Percentiles rank a stretch among this genome's conserved stretches.
Evolutionary conservation across 2,329 filamentous ascomycete genomes (phyloP).

Genomic region (Periconia macrospinosa): DNA sequence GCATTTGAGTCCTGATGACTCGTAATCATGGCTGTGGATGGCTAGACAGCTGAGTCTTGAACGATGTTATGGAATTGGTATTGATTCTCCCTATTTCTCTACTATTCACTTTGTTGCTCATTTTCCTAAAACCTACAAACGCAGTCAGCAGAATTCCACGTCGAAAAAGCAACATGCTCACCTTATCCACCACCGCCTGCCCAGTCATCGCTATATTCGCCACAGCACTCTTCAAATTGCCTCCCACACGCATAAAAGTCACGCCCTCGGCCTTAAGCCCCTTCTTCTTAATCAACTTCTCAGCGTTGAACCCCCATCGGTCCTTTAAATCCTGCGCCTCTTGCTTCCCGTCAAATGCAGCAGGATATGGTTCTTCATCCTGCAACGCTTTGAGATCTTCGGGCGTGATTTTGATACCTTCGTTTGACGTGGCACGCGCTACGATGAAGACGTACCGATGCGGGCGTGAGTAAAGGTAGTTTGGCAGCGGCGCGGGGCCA

Average conservation of each 20-base stretch:
- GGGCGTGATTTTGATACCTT: slow-evolving; percentile 10
- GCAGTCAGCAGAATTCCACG: background rate
- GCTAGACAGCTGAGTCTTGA: too few species aligned
- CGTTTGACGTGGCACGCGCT: slow-evolving; percentile 6
- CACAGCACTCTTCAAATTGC: slow-evolving; percentile 17
- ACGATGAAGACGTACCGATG: slow-evolving; percentile 26
- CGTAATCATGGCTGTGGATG: too few species aligned
- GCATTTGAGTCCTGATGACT: background rate
- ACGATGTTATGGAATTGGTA: too few species aligned
- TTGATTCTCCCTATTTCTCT: too few species aligned
- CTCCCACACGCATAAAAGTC: slow-evolving; percentile 20
- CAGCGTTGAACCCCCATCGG: slow-evolving; percentile 24
- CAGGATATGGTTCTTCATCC: slow-evolving; percentile 14
- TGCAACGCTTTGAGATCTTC: slow-evolving; percentile 22
- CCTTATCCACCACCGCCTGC: slow-evolving; percentile 19
- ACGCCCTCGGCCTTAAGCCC: slow-evolving; percentile 18
- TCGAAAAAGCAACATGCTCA: slow-evolving; percentile 1
- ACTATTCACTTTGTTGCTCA: too few species aligned
- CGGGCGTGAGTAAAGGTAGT: slow-evolving; percentile 20
- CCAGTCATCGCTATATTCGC: slow-evolving; percentile 19
- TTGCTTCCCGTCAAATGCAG: slow-evolving; percentile 19
- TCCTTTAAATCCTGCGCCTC: slow-evolving; percentile 25
- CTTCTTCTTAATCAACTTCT: slow-evolving; percentile 21
- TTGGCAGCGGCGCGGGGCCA: slow-evolving; percentile 22
- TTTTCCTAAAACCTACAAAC: background rate